Conservation (phyloP, 768 basidiomycete species). For the Pleurotus tuoliensis region DNA sequence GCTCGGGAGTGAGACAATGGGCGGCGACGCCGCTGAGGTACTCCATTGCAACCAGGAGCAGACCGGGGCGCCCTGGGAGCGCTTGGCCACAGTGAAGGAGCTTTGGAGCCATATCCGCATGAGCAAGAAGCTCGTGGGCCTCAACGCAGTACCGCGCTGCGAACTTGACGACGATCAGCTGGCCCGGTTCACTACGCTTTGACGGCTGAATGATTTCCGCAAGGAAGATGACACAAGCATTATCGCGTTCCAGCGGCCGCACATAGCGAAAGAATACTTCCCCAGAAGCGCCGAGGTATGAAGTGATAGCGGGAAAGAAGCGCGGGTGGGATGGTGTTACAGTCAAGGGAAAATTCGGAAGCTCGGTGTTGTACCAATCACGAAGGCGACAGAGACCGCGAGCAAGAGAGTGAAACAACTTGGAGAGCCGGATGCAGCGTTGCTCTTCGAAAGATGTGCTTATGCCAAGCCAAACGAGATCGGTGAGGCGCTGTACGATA, state of each 20-base stretch:
- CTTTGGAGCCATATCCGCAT: slow-evolving; percentile 19
- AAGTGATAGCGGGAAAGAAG: slow-evolving; percentile 15
- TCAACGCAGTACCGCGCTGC: slow-evolving; percentile 26
- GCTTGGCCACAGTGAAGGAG: slow-evolving; percentile 26
- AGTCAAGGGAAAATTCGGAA: slow-evolving; percentile 2
- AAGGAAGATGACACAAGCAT: slow-evolving; percentile 19
- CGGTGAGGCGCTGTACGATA: slow-evolving; percentile 31
- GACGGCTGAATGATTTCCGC: slow-evolving; percentile 10
- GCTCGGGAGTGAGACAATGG: not conserved
- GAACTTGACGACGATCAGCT: slow-evolving; percentile 32
- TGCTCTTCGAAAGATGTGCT: slow-evolving; percentile 12
- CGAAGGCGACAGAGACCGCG: slow-evolving; percentile 6
- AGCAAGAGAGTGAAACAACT: slow-evolving; percentile 18
- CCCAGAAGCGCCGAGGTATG: not conserved
- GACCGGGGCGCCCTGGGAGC: not conserved
- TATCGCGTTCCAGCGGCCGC: slow-evolving; percentile 13
- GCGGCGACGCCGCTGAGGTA: slow-evolving; percentile 16
- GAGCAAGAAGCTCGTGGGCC: slow-evolving; percentile 28
- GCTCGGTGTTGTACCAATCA: slow-evolving; percentile 13
- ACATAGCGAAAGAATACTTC: slow-evolving; percentile 17
- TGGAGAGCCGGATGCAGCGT: slow-evolving; percentile 12
- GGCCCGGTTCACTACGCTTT: not conserved
- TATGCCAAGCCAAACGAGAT: slow-evolving; percentile 22
- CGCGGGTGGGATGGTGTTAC: slow-evolving; percentile 2
- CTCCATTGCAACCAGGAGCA: slow-evolving; percentile 37